A percentile compares a stretch with the other conserved stretches of the same genome.
Evolutionary conservation across 345 rosid species (phyloP).

Genomic region (Dipteronia dyeriana): DNA sequence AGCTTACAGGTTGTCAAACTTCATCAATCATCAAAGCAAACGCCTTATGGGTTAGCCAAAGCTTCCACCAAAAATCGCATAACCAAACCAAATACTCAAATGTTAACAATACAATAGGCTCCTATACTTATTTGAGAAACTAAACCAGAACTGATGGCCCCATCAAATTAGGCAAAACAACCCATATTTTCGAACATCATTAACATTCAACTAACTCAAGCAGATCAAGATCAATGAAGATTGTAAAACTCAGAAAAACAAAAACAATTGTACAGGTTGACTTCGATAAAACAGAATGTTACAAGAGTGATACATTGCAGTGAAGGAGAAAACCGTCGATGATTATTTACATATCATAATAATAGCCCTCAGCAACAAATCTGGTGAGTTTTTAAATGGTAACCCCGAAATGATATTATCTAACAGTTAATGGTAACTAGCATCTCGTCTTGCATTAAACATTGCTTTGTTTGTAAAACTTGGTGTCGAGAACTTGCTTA

Average conservation of each 20-base stretch:
- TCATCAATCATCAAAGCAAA: background rate
- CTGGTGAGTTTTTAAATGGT: background rate
- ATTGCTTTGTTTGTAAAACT: slow-evolving; percentile 95
- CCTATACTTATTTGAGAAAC: background rate
- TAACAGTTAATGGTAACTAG: background rate
- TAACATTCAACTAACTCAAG: background rate
- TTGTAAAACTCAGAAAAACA: background rate
- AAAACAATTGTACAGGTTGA: background rate
- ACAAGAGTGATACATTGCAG: background rate
- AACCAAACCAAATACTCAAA: background rate
- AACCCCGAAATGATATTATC: slow-evolving; percentile 1
- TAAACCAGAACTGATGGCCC: background rate
- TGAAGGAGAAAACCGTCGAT: background rate
- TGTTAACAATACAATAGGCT: background rate
- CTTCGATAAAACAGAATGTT: background rate
- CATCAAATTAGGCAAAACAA: background rate
- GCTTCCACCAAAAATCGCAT: background rate
- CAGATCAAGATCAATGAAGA: background rate
- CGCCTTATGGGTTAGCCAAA: background rate
- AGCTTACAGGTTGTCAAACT: background rate
- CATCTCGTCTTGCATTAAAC: slow-evolving; percentile 34
- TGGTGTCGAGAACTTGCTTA: slow-evolving; percentile 97
- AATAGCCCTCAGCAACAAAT: background rate
- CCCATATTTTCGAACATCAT: background rate
- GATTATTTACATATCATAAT: slow-evolving; percentile 14